Base-by-base conservation (phyloP, 2,329 filamentous ascomycete species). In the Dothidotthia symphoricarpi region DNA sequence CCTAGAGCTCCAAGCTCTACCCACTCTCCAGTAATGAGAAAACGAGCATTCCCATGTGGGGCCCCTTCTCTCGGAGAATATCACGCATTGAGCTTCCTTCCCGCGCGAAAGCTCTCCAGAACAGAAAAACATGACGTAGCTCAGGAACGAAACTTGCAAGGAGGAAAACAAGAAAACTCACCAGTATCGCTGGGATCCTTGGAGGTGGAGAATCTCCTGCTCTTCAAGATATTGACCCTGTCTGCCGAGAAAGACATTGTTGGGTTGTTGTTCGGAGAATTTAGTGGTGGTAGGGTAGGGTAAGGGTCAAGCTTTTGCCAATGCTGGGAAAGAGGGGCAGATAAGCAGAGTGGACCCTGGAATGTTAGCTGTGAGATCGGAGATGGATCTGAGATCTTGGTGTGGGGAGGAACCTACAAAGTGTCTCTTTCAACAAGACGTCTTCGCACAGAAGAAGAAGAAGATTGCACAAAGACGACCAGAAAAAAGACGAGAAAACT, bases 111-210 rank as follows among this genome's bases (percentile, higher is more conserved):
- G 24, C 19, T 22, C 19, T 22, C 19, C 19, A 22, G 19, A 6
- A 22, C 19, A 22, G 19, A 22, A 22, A 22, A 5, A 22, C 19
- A 25, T 25, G 24, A 25, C 24, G 24, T 25, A 25, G 24, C 24
- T 8, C n/a, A n/a, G 8, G n/a, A n/a, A n/a, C 24, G 24, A n/a
- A n/a, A n/a, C n/a, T n/a, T n/a, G n/a, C n/a, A n/a, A n/a, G n/a
- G n/a, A n/a, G n/a, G n/a, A n/a, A n/a, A n/a, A n/a, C n/a, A n/a
- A 22, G 19, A 9, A 5, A 22, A 64, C 63, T 47, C 45, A 67
- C 63, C 63, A 48, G 51, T 66, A 39, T 66, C 64, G 19, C 42
- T 66, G 4, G 60, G 57, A 31, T 66, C 64, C 27, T 67, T 67
- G 10, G 51, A 57, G 29, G 47, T 57, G 4, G 63, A 66, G n/a